Base-by-base conservation (phyloP, 2,329 filamentous ascomycete species). In the Diaporthe batatas region DNA sequence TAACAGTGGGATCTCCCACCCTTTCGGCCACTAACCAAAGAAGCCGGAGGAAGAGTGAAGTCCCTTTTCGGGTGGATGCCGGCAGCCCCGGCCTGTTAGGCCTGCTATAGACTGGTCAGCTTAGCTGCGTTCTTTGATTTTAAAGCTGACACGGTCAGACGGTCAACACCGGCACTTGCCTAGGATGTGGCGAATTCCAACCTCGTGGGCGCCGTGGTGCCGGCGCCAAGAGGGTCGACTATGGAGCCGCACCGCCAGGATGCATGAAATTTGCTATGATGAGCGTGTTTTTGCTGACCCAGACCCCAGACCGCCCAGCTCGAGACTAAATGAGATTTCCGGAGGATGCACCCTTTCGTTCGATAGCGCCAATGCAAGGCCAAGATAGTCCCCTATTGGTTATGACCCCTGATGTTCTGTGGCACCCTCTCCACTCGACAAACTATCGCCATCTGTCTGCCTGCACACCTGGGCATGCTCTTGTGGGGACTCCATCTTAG, bases 281-380 rank as follows among this genome's bases (percentile, higher is more conserved):
- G 58, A 47, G 58, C 58, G 11, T 62, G 25, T 32, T 3, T 32
- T 62, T 47, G 39, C 58, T 62, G 58, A 23, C 58, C 58, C 32
- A 47, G 58, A 62, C 29, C 58, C 36, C 36, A 62, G 57, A 62
- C n/a, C 57, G 57, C 57, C 58, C 58, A 62, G 58, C 58, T 44
- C 8, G 39, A 47, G 39, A 32, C 23, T 32, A 32, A 47, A 44
- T 21, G 58, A 62, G 8, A n/a, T 62, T 39, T 58, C 55, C 58
- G 58, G 58, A 62, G 58, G 39, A 62, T n/a, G 58, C 39, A 62
- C 58, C 58, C n/a, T 44, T 62, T 62, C 39, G 58, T 10, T 62
- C 58, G 58, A 62, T 62, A 62, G 58, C 58, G 58, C 58, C 39
- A 32, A n/a, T 14, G 16, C 6, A 29, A 62, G 39, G 58, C 16